Evolutionary conservation across 768 basidiomycete species (phyloP), one percentile per base, ranked within the genome.

Genomic region (Boletus pseudopeckii): DNA sequence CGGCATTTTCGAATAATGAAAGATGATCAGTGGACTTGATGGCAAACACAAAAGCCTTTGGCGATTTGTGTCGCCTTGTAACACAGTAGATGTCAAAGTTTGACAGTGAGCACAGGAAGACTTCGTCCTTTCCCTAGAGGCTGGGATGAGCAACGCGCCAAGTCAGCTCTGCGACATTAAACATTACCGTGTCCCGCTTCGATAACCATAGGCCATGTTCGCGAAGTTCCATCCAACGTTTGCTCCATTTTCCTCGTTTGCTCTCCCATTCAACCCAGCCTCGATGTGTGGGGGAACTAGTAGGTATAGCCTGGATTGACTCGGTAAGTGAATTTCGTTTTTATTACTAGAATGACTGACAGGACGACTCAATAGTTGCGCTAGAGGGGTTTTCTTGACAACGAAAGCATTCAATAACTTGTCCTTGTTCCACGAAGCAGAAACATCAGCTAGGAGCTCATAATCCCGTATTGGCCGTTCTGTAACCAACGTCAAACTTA

Each of bases 211-310:
- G 65, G 55, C 83, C 81, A 58, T 95, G 91, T 63, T 95, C 92
- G 45, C 90, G 80, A 24, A 97, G 80, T 62, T 86, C 84, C 65
- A 99, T 76, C 83, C 86, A 95, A 33, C 92, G 82, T 72, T 98
- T 98, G 52, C 77, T 86, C 97, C 96, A 99, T 71, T 97, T 97
- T 34, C 93, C 93, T 54, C 87, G 83, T 73, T 96, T 98, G 42
- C 76, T 77, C 74, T 96, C 92, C 81, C 85, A 90, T 68, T 98
- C 90, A 24, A 98, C 83, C 63, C 85, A 93, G 7, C 87, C 79
- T 38, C 78, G 73, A 56, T 73, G 63, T 4, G 60, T 68, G 46
- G 78, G 76, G 22, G 75, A 73, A 53, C 70, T 70, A 5, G 72
- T 66, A 13, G 83, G 84, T 42, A 84, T 69, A 24, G 74, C 74